Base-by-base conservation (phyloP, 352 stramenopile genomes). In the Pythium graminicola region DNA sequence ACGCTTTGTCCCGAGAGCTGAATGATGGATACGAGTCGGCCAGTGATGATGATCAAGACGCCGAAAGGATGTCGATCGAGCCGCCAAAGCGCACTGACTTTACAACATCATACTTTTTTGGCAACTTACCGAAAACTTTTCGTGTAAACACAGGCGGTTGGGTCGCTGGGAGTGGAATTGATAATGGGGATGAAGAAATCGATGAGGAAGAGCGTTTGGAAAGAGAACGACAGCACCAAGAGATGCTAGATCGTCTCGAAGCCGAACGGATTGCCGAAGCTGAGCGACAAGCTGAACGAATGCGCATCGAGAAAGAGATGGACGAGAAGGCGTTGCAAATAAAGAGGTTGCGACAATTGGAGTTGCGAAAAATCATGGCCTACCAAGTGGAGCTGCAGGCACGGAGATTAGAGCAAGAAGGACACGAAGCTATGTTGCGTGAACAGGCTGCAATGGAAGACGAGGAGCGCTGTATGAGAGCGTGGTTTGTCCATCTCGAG, bases 131-230 rank as follows among this genome's bases (percentile, higher is more conserved):
- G 4, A 42, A 52, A 16, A 60, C 65, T 11, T 77, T 78, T 32
- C 69, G 62, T 35, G 60, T 81, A 28, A 67, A 70, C 27, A 53
- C 70, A 6, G 73, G 63, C 38, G 65, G 69, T 1, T 89, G 76
- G 78, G 17, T 64, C 4, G 62, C 65, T 36, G 76, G 78, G 28
- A 86, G 74, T 56, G 78, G 76, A 1, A 50, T 86, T 7, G 68
- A 89, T 20, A 89, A 89, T 20, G 76, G 76, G 6, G 79, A 89
- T 24, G 79, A 89, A 65, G 79, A 87, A 46, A 58, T 72, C 16
- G 79, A 89, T 47, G 76, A 87, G 54, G 70, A 85, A 58, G 76
- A 89, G 47, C 61, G 66, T 2, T 44, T 87, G 1, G 73, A 81
- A 40, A 73, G 57, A 6, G 78, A 89, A 46, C 68, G 64, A 3